Base-by-base conservation (phyloP, 768 basidiomycete genomes). In the Amanita phalloides region DNA sequence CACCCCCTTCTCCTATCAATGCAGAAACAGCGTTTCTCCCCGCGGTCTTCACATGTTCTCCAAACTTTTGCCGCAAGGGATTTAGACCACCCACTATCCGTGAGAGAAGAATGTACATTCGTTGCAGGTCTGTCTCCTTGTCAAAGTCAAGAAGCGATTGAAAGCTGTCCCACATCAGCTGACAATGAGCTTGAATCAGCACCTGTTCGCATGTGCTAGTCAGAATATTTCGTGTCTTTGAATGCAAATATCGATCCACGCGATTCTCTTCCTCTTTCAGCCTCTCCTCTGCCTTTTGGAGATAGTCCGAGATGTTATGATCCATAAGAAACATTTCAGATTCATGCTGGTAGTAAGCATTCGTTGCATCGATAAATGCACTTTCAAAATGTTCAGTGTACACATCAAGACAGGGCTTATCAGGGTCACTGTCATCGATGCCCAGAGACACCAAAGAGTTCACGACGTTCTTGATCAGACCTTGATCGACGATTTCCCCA, bases 371-470 rank as follows among this genome's bases (percentile, higher is more conserved):
- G 56, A 98, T 77, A 75, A 99, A 97, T 0, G 92, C 89, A 1
- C 67, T 65, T 64, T 98, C 93, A 64, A 98, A 90, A 60, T 92
- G 84, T 54, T 89, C 84, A 62, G 79, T 83, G 78, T 98, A 98
- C 28, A 96, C 83, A 51, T 97, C 91, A 37, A 96, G 82, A 54
- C 91, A 92, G 25, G 86, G 84, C 60, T 90, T 91, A 74, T 92
- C 90, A 63, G 87, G 82, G 69, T 98, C 91, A 43, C 77, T 74
- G 61, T 95, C 90, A 63, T 99, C 94, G 39, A 98, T 71, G 33
- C 96, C 95, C 20, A 98, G 83, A 2, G 92, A 94, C 23, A 98
- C 86, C 60, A 97, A 90, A 10, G 90, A 94, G 59, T 95, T 92
- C 51, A 98, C 83, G 57, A 96, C 90, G 65, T 89, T 90, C 73